Base-by-base conservation (phyloP, 192 early-diverging fungal genomes). In the Coemansia sp. region DNA sequence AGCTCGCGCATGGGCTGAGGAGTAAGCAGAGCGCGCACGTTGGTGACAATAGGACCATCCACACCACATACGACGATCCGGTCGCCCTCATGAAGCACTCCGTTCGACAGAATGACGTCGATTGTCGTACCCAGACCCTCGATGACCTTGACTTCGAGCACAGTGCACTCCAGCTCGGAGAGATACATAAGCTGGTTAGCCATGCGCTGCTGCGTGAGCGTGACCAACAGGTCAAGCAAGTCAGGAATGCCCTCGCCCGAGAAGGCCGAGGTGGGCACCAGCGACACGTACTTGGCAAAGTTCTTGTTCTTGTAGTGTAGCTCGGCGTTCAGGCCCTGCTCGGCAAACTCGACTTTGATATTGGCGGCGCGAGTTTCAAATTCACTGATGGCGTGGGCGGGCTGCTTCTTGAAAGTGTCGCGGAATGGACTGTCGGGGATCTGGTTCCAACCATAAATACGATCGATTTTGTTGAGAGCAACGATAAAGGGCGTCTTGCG, bases 161-260 rank as follows among this genome's bases (percentile, higher is more conserved):
- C 96, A 19, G 98, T 98, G 87, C 95, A 96, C 85, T 97, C 94
- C 28, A 98, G 82, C 83, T 96, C 94, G 10, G 93, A 92, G 61
- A 98, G 84, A 69, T 97, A 99, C 98, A 98, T 99, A 47, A 99
- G 85, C 68, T 90, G 79, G 50, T 95, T 89, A n/a, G 93, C 89
- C 95, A 99, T 95, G 64, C 95, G 89, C 50, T 87, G 89, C 86
- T 99, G 98, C 0, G 96, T 96, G 77, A 99, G 87, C 71, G 91
- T 87, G 23, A 98, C 86, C 65, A 99, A 79, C 66, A 99, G 77
- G 73, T 93, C 89, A 63, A 99, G 89, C 86, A 99, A 86, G 77
- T 99, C 98, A 32, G 98, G 98, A 63, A 99, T 93, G 78, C 98
- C 98, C 78, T 99, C 98, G 73, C 98, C 98, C 40, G 94, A 94